A percentile compares a stretch with the other conserved stretches of the same genome.
Conservation (phyloP, 2,329 filamentous ascomycete genomes). For the Cladosporium sp. region DNA sequence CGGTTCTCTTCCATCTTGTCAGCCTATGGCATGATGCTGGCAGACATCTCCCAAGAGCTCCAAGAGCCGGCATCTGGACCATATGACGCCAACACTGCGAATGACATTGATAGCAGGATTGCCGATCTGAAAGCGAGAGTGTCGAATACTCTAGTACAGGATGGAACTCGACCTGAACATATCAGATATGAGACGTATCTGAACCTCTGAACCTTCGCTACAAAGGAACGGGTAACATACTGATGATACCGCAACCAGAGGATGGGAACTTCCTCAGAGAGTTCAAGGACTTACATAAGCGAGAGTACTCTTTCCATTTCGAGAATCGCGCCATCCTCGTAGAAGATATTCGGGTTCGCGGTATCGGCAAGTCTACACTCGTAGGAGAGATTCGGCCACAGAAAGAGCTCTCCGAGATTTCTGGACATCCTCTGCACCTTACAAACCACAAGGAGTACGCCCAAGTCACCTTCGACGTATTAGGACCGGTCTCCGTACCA, state of each 20-base stretch:
- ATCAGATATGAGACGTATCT: slow-evolving; percentile 43
- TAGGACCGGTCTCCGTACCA: slow-evolving; percentile 20
- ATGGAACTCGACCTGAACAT: slow-evolving; percentile 41
- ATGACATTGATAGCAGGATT: slow-evolving; percentile 26
- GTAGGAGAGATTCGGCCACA: not conserved
- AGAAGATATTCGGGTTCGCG: slow-evolving; percentile 35
- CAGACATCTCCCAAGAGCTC: slow-evolving; percentile 83
- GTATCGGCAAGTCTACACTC: slow-evolving; percentile 16
- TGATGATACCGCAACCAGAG: slow-evolving; percentile 42
- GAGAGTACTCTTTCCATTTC: slow-evolving; percentile 41
- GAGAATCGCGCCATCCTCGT: slow-evolving; percentile 35
- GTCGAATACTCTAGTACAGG: slow-evolving; percentile 35
- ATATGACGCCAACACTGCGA: slow-evolving; percentile 23
- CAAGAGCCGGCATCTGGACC: slow-evolving; percentile 64
- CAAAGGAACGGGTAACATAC: slow-evolving; percentile 46
- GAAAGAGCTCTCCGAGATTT: not conserved
- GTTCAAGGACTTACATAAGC: slow-evolving; percentile 37
- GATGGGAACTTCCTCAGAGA: slow-evolving; percentile 36
- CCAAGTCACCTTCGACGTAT: slow-evolving; percentile 24
- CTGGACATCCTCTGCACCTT: not conserved
- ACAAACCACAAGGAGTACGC: not conserved
- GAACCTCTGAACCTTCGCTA: slow-evolving; percentile 47
- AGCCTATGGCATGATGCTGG: slow-evolving; percentile 83
- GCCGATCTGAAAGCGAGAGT: slow-evolving; percentile 30
- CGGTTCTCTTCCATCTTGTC: slow-evolving; percentile 80